Evolutionary conservation across 495 filamentous ascomycete genomes (phyloP).

Genomic region (Neurospora tetraspora): DNA sequence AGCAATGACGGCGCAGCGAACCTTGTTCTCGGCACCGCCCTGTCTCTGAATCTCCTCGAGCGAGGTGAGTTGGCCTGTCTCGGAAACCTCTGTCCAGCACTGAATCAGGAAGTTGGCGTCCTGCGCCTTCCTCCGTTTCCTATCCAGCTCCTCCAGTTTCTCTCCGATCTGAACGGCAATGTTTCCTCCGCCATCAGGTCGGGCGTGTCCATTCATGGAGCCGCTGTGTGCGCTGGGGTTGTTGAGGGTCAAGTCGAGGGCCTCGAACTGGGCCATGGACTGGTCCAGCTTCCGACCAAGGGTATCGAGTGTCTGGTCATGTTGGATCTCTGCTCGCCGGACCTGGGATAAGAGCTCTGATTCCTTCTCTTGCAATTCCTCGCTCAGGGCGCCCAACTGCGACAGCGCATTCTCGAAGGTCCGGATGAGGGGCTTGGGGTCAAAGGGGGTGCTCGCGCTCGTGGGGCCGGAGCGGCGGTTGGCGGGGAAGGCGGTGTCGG

Average conservation of each 20-base stretch:
- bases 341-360: conserved; percentile 85
- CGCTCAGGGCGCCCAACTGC: conserved; percentile 69
- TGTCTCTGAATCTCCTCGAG: conserved; percentile 72
- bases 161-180: conserved; percentile 93
- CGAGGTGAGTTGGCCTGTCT: conserved; percentile 67
- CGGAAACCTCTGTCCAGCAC: conserved; percentile 90
- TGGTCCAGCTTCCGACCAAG: conserved; percentile 81
- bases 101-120: conserved; percentile 92
- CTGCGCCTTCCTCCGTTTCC: conserved; percentile 76
- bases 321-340: conserved; percentile 82
- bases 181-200: conserved; percentile 59
- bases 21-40: conserved; percentile 74
- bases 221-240: conserved; percentile 22
- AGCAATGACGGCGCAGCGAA: conserved; percentile 82
- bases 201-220: no score
- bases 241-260: conserved; percentile 71
- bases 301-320: conserved; percentile 77
- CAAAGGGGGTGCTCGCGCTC: conserved; percentile 66
- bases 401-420: conserved; percentile 79
- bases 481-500: conserved; percentile 65
- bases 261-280: conserved; percentile 82
- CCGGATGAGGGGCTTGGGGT: conserved; percentile 93
- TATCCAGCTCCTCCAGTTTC: conserved; percentile 84
- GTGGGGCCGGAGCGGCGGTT: conserved; percentile 62
- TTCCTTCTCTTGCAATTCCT: conserved; percentile 75